Conservation (phyloP, 2,329 filamentous ascomycete genomes). For the Ascomycota sp. region DNA sequence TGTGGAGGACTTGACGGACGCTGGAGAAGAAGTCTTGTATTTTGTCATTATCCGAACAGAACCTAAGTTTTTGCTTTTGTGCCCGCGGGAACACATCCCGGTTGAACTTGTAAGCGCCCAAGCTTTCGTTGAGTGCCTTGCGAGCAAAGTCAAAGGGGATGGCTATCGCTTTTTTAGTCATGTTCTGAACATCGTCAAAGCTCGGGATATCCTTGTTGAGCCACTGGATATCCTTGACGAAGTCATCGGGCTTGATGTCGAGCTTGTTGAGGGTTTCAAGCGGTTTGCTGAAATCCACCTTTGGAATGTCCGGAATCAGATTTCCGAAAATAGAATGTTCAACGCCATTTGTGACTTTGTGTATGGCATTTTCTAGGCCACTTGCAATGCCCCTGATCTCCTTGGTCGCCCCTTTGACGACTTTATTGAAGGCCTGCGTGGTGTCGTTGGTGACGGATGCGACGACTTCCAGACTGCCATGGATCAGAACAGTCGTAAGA, state of each 20-base stretch:
- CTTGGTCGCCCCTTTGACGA: constrained; percentile 32
- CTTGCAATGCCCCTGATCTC: constrained; percentile 34
- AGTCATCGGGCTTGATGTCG: constrained; percentile 39
- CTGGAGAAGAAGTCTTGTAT: constrained; percentile 67
- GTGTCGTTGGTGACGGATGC: constrained; percentile 28
- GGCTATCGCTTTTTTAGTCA: constrained; percentile 51
- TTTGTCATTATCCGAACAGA: constrained; percentile 68
- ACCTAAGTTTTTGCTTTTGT: constrained; percentile 56
- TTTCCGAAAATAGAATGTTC: constrained; percentile 27
- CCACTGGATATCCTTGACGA: constrained; percentile 45
- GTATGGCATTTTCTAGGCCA: constrained; percentile 23
- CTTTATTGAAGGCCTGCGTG: constrained; percentile 24
- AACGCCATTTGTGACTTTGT: constrained; percentile 22
- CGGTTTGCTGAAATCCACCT: constrained; percentile 40
- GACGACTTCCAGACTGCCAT: constrained; percentile 53
- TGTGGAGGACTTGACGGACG: constrained; percentile 41
- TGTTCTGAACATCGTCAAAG: constrained; percentile 64
- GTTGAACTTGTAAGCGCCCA: constrained; percentile 59
- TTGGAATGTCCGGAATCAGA: constrained; percentile 20
- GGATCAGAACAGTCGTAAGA: constrained; percentile 62
- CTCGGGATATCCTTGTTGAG: constrained; percentile 62
- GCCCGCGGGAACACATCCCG: constrained; percentile 60
- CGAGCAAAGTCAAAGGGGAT: constrained; percentile 67
- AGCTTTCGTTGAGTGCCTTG: constrained; percentile 43
- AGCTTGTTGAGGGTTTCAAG: constrained; percentile 48